phyloP scores from a whole-genome alignment of 192 early-diverging fungal genomes.

The Dispira simplex region DNA sequence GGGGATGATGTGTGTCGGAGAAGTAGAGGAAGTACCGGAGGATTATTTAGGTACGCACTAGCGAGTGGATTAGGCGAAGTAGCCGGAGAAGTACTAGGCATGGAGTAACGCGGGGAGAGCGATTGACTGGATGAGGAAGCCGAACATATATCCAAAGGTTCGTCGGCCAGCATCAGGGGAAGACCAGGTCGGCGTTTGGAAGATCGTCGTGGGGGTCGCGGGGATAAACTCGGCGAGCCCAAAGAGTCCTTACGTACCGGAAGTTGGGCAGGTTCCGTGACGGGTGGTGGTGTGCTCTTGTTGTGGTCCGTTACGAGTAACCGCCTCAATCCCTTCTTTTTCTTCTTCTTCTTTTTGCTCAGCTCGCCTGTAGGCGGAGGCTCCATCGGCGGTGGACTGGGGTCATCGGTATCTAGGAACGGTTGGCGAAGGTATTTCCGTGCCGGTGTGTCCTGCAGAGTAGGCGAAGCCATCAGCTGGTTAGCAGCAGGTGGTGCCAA shows the following conservation, averaged over 20 bases:
- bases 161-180: not conserved
- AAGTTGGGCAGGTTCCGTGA: not conserved
- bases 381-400: not conserved
- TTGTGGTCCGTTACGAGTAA: not conserved
- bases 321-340: not conserved
- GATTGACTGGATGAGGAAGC: not conserved
- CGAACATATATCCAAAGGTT: not conserved
- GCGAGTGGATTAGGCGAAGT: not conserved
- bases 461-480: not conserved
- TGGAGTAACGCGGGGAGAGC: not conserved
- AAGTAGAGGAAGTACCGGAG: not conserved
- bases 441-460: not conserved
- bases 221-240: not conserved
- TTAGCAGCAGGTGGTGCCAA: not conserved
- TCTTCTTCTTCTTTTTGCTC: not conserved
- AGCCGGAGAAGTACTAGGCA: not conserved
- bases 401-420: not conserved
- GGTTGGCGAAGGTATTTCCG: constrained; percentile 1
- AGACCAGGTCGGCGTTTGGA: not conserved
- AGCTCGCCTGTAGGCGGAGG: not conserved
- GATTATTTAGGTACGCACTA: not conserved
- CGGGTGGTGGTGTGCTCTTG: not conserved
- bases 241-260: not conserved
- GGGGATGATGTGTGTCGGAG: not conserved
- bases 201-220: not conserved